Evolutionary conservation across 306 rosid genomes (phyloP).

Genomic region (Prunus persica): DNA sequence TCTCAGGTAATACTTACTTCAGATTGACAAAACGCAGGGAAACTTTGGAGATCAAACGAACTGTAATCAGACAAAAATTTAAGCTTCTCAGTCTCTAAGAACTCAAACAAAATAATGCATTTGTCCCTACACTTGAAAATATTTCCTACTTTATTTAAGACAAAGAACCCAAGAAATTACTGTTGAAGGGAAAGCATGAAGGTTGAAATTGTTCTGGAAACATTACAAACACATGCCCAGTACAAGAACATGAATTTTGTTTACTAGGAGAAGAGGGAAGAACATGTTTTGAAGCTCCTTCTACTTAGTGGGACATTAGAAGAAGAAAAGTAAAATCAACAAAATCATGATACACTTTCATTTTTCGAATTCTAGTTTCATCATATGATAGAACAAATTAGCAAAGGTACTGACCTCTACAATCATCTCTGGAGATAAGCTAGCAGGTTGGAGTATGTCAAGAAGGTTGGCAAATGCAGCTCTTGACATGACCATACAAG

Average conservation of each 20-base stretch:
- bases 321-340: neutral
- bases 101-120: neutral
- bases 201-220: neutral
- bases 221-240: neutral
- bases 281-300: neutral
- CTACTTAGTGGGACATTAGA: neutral
- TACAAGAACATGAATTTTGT: neutral
- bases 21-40: neutral
- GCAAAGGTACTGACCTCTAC: conserved; percentile 40
- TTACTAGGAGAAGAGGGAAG: neutral
- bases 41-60: neutral
- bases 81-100: neutral
- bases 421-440: conserved; percentile 57
- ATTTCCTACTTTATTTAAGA: neutral
- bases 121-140: neutral
- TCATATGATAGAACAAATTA: neutral
- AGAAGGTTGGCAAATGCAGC: conserved; percentile 53
- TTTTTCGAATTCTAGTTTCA: neutral
- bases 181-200: neutral
- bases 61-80: neutral
- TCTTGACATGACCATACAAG: conserved; percentile 85
- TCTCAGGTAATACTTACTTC: neutral
- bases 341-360: neutral
- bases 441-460: conserved; percentile 88
- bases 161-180: neutral